Percentiles rank a stretch among this genome's conserved stretches.
These are phyloP conservation scores for Oryza nivara DNA, from an alignment of 176 grass and related monocot genomes.

Conservation along the genomic window DNA sequence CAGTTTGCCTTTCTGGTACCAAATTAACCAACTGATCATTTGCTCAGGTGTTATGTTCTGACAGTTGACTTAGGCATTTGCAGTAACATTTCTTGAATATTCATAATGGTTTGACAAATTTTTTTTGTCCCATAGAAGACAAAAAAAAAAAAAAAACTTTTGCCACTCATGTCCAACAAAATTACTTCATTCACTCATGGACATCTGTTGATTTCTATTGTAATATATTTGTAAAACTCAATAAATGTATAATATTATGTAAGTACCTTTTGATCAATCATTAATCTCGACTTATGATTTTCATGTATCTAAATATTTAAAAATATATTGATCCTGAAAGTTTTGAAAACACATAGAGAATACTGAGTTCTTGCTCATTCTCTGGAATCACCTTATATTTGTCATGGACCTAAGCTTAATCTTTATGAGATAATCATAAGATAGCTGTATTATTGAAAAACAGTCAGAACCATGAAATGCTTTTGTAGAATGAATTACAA, in stretches of 20 bases:
- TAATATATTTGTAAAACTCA: neutral
- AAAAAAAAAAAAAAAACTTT: neutral
- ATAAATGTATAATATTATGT: neutral
- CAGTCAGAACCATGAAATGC: neutral
- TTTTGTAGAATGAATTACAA: constrained; percentile 19
- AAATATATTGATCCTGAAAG: neutral
- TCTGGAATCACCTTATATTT: constrained; percentile 21
- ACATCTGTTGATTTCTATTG: neutral
- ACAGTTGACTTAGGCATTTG: neutral
- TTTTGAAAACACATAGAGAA: neutral
- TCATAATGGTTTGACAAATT: neutral
- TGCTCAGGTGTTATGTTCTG: neutral
- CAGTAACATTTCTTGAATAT: neutral
- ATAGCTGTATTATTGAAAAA: constrained; percentile 18
- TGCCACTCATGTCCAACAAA: neutral
- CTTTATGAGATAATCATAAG: constrained; percentile 23
- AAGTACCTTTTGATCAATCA: neutral
- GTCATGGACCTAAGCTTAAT: neutral
- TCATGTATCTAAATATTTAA: neutral
- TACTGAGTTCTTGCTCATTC: constrained; percentile 5
- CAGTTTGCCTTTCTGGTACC: neutral
- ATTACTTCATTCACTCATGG: neutral
- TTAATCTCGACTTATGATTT: neutral
- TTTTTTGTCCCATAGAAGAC: neutral
- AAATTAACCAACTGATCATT: neutral